Conservation (phyloP, 2,329 filamentous ascomycete species). For the Trichoderma simmonsii region DNA sequence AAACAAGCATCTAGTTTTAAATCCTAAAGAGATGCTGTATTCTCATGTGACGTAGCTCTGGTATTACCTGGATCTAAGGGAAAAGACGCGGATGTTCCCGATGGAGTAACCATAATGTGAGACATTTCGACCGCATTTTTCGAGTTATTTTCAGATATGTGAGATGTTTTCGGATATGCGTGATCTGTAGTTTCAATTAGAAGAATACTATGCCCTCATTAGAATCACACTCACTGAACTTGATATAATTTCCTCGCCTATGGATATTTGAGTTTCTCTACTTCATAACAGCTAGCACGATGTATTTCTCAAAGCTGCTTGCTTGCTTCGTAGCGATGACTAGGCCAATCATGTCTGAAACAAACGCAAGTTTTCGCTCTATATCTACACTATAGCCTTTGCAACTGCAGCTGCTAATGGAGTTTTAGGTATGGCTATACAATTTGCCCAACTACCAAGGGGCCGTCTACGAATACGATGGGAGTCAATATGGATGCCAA, state of each 20-base stretch:
- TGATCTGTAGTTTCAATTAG: too few species aligned
- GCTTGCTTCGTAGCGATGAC: neutral
- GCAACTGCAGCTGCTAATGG: neutral
- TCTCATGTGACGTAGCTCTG: neutral
- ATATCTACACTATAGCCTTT: neutral
- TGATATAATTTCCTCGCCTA: neutral
- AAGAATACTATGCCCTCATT: neutral
- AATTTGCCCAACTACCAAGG: neutral
- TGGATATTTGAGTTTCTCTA: neutral
- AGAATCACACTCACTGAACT: neutral
- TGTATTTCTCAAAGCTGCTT: neutral
- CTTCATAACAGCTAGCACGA: neutral
- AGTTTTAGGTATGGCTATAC: neutral
- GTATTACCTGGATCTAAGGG: neutral
- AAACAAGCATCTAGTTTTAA: too few species aligned
- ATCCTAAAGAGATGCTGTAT: neutral
- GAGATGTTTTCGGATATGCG: too few species aligned
- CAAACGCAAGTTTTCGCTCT: neutral
- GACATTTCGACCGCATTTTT: neutral
- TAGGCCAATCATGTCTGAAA: neutral
- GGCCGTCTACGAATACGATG: neutral
- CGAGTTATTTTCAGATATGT: too few species aligned
- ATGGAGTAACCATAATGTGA: neutral
- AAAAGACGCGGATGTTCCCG: neutral
- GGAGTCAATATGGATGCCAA: neutral